Conservation (phyloP, 768 basidiomycete species). For the Lactarius indigo region DNA sequence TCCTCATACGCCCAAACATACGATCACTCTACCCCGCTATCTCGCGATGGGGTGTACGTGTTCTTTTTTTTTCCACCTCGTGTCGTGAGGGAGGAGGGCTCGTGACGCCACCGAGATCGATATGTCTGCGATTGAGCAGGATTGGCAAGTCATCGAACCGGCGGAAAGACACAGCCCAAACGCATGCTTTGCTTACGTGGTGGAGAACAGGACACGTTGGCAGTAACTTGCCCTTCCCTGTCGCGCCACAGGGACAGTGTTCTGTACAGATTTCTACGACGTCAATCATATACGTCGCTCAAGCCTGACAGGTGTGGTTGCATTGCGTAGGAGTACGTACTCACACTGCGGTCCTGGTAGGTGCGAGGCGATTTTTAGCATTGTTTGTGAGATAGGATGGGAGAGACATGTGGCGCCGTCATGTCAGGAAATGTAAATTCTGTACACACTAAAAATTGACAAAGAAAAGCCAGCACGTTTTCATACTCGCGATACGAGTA, state of each 20-base stretch:
- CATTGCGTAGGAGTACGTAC: conserved; percentile 14
- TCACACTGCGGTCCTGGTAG: not conserved
- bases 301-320: not conserved
- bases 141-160: conserved; percentile 7
- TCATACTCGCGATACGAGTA: not conserved
- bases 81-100: conserved; percentile 2
- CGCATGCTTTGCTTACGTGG: conserved; percentile 8
- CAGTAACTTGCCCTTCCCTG: not conserved
- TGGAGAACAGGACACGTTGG: not conserved
- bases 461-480: not conserved
- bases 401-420: not conserved
- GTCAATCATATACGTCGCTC: conserved; percentile 10
- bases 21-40: not conserved
- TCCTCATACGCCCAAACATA: not conserved
- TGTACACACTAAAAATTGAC: not conserved
- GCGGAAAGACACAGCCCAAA: not conserved
- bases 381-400: not conserved
- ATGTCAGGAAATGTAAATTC: not conserved
- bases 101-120: conserved; percentile 2
- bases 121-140: conserved; percentile 7
- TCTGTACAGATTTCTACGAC: conserved; percentile 17
- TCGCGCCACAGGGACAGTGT: conserved; percentile 13
- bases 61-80: not conserved
- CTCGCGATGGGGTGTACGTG: not conserved
- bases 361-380: not conserved